Evolutionary conservation across 1,284 basidiomycete genomes (phyloP).

Genomic region (Ustilago hordei): DNA sequence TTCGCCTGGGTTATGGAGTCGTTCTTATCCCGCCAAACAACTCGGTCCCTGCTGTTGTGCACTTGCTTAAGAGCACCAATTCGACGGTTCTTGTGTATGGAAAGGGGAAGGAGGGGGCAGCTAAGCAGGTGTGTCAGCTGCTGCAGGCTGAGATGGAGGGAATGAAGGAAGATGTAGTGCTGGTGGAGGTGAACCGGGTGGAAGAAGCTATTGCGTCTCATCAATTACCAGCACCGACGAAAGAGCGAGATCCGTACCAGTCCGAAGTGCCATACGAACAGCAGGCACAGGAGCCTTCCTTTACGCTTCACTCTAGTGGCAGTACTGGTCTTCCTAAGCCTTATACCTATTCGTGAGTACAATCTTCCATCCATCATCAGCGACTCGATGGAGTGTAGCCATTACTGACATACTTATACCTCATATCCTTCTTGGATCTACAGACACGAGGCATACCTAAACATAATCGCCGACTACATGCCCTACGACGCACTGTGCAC

Average conservation of each 20-base stretch:
- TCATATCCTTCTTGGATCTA: not conserved
- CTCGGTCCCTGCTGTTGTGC: conserved; percentile 37
- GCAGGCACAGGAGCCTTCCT: conserved; percentile 19
- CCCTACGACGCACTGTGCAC: conserved; percentile 35
- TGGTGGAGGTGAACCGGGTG: conserved; percentile 9
- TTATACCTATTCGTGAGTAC: conserved; percentile 22
- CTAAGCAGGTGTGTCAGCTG: conserved; percentile 2
- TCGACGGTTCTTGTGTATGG: conserved; percentile 14
- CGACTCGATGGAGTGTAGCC: not conserved
- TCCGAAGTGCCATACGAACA: conserved; percentile 18
- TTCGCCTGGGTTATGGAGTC: conserved; percentile 37
- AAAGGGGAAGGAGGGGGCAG: conserved; percentile 10
- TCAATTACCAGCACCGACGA: conserved; percentile 14
- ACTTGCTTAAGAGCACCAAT: conserved; percentile 38
- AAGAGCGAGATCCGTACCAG: conserved; percentile 18
- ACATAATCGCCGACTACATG: conserved; percentile 26
- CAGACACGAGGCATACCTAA: conserved; percentile 30
- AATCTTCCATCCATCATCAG: not conserved
- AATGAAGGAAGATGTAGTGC: not conserved
- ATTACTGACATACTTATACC: not conserved
- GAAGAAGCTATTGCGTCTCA: conserved; percentile 6
- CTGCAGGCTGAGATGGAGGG: conserved; percentile 8
- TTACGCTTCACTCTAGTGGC: conserved; percentile 49
- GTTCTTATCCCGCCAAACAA: conserved; percentile 56
- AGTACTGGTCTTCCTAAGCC: conserved; percentile 53